These are phyloP conservation scores for Fusarium sp. DNA, from an alignment of 2,329 filamentous ascomycete species.

Conservation along the genomic window DNA sequence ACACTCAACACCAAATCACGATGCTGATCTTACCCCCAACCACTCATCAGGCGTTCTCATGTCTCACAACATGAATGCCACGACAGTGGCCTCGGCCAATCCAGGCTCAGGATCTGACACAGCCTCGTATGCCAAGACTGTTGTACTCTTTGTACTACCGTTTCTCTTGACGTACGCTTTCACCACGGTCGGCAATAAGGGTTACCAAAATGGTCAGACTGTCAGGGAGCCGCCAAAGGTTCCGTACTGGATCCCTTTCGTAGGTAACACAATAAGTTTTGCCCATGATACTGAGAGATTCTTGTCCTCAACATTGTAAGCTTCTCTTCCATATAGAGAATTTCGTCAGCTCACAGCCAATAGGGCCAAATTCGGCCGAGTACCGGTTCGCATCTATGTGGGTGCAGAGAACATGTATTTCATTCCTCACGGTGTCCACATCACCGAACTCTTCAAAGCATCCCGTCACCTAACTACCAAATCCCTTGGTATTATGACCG, in stretches of 20 bases:
- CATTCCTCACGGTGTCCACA: conserved; percentile 34
- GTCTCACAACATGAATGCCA: conserved; percentile 17
- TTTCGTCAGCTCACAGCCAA: neutral
- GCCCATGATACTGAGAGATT: conserved; percentile 37
- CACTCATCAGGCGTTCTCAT: neutral
- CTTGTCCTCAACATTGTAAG: conserved; percentile 30
- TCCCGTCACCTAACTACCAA: conserved; percentile 37
- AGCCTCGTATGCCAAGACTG: neutral
- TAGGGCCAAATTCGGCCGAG: conserved; percentile 38
- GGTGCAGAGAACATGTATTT: conserved; percentile 41
- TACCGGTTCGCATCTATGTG: conserved; percentile 36
- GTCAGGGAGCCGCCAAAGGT: conserved; percentile 30
- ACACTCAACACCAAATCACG: neutral
- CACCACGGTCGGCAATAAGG: conserved; percentile 16
- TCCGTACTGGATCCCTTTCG: conserved; percentile 36
- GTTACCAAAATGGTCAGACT: neutral
- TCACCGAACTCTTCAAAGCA: conserved; percentile 34
- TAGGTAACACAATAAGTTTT: conserved; percentile 36
- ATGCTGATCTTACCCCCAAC: neutral
- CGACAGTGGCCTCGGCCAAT: neutral
- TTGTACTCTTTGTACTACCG: neutral
- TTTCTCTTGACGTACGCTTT: conserved; percentile 30
- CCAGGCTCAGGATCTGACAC: neutral
- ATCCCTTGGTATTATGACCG: conserved; percentile 29
- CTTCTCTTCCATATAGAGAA: fast-evolving